phyloP scores from a whole-genome alignment of 2,329 filamentous ascomycete genomes.

The Epichloe baconii region DNA sequence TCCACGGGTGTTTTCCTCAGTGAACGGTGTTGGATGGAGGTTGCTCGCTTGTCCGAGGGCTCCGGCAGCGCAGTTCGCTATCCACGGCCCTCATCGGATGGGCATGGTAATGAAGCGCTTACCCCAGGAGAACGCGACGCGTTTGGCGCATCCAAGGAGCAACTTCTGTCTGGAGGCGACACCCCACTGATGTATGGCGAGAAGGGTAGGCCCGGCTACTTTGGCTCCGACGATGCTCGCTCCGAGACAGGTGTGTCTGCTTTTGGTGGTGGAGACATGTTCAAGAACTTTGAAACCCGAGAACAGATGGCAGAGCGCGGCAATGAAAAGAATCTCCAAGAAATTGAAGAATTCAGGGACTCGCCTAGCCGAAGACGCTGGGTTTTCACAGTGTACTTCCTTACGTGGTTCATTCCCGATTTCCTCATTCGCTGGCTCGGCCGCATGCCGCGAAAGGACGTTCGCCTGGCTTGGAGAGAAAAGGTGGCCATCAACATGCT shows the following conservation, averaged over 20 bases:
- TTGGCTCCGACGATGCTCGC: constrained; percentile 69
- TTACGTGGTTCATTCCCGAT: constrained; percentile 85
- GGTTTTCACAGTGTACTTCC: constrained; percentile 67
- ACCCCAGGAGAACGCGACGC: constrained; percentile 45
- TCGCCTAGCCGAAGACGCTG: constrained; percentile 78
- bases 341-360: constrained; percentile 73
- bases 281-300: constrained; percentile 86
- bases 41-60: constrained; percentile 60
- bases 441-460: constrained; percentile 81
- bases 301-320: constrained; percentile 92
- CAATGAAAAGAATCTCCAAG: constrained; percentile 78
- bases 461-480: constrained; percentile 88
- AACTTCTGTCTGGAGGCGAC: constrained; percentile 37
- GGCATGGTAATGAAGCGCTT: constrained; percentile 49
- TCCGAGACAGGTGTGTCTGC: constrained; percentile 90
- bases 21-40: constrained; percentile 88
- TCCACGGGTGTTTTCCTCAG: constrained; percentile 92
- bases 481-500: constrained; percentile 96
- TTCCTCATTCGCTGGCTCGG: constrained; percentile 65
- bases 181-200: constrained; percentile 56
- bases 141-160: constrained; percentile 52
- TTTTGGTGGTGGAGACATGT: constrained; percentile 90
- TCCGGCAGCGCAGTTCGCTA: constrained; percentile 34
- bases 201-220: constrained; percentile 66
- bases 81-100: constrained; percentile 40